Evolutionary conservation across 73 alveolate species (phyloP), one percentile per base, ranked within the genome.

Genomic region (Blepharisma japonicum): DNA sequence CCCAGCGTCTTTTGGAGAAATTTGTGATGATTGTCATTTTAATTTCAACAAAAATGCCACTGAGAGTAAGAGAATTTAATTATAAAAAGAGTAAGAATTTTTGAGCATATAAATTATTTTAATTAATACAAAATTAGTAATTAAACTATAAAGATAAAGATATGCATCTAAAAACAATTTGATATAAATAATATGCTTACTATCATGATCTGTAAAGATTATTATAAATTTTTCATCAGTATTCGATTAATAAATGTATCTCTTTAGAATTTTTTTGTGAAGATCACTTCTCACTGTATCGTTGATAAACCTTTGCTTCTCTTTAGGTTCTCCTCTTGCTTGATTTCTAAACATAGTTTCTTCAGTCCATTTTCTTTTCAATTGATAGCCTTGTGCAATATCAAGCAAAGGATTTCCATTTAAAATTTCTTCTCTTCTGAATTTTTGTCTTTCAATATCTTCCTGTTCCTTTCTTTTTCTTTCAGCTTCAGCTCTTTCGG

Each of bases 261-360:
- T 32, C 42, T 32, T 32, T 32, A 96, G 83, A 87, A 94, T 92
- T 66, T 87, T 91, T 71, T 95, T 84, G 77, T 96, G 98, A 87
- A 96, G 94, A 84, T 96, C 98, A 85, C 98, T 90, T 78, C 98
- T 89, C 20, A 94, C 98, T 42, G 97, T 95, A 85, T 96, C 99
- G 85, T 96, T 96, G 38, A 96, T 92, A 85, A 96, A 96, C 83
- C 98, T 89, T 86, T 93, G 86, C 89, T 93, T 92, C 23, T 83
- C 94, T 72, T 96, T 91, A 54, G 88, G 91, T 80, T 82, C 97
- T 42, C 79, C 76, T 84, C 95, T 87, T 38, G 97, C 91, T 86
- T 96, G 95, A 68, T 96, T 96, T 80, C 90, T 92, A 81, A 96
- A 96, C 47, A 96, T 92, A 50, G 97, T 88, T 78, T 96, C 99